Conservation (phyloP, 371 early-diverging fungal species). For the Fennellomyces sp. region DNA sequence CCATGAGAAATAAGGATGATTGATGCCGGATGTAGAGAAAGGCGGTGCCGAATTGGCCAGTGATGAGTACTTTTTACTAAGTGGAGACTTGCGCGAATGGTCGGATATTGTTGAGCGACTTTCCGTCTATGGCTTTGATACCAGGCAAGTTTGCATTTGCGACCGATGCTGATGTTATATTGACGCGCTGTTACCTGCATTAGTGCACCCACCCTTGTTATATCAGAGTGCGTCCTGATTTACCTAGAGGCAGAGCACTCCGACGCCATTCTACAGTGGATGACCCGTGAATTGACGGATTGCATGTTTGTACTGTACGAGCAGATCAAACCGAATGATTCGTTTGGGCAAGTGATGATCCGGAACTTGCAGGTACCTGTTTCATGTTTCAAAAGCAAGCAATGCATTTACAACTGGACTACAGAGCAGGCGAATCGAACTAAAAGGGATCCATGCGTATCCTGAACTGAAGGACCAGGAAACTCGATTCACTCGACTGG, state of each 20-base stretch:
- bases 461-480: conserved; percentile 75
- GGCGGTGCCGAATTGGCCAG: conserved; percentile 80
- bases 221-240: conserved; percentile 93
- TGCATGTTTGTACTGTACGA: conserved; percentile 84
- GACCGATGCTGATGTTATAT: neutral
- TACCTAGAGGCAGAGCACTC: conserved; percentile 76
- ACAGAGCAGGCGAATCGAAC: conserved; percentile 66
- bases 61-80: conserved; percentile 68
- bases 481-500: conserved; percentile 57
- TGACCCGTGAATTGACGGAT: conserved; percentile 48
- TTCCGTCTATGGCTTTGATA: conserved; percentile 68
- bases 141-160: conserved; percentile 31
- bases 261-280: conserved; percentile 72
- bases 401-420: neutral
- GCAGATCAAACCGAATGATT: conserved; percentile 87
- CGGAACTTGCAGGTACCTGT: conserved; percentile 68
- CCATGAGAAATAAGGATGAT: neutral
- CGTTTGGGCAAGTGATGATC: conserved; percentile 93
- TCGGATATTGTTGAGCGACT: conserved; percentile 60
- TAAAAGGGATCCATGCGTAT: conserved; percentile 76
- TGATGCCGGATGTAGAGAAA: conserved; percentile 28
- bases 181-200: neutral
- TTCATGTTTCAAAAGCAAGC: neutral
- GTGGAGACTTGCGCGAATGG: conserved; percentile 83
- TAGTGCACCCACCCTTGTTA: conserved; percentile 82